Percentiles rank a stretch among this genome's conserved stretches.
Conservation (phyloP, 1,139 yeast genomes). For the Yamadazyma pseudoaaseri region DNA sequence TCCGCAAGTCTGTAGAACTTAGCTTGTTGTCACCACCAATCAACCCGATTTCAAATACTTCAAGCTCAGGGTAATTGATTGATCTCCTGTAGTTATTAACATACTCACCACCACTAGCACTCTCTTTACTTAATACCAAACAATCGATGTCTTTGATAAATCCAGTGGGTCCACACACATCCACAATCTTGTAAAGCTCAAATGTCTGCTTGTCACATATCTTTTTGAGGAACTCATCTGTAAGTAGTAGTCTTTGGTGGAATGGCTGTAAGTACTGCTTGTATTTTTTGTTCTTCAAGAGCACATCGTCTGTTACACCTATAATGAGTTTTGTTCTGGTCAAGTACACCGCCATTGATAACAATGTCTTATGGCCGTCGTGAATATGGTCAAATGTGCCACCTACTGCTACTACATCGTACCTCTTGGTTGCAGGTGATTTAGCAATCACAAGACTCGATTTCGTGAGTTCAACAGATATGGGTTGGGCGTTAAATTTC, state of each 20-base stretch:
- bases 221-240: conserved; percentile 45
- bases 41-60: conserved; percentile 63
- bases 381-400: conserved; percentile 98
- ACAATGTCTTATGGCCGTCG: conserved; percentile 87
- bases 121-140: conserved; percentile 78
- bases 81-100: conserved; percentile 65
- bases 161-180: conserved; percentile 95
- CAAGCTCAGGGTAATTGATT: conserved; percentile 53
- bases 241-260: conserved; percentile 46
- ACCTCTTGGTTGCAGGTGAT: conserved; percentile 1
- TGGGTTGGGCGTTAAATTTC: background rate
- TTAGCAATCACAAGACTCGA: no score
- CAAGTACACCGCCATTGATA: conserved; percentile 70
- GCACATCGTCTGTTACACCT: conserved; percentile 81
- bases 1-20: conserved; percentile 69
- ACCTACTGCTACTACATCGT: conserved; percentile 59
- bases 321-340: conserved; percentile 58
- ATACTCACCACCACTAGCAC: conserved; percentile 68
- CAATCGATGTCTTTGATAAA: conserved; percentile 72
- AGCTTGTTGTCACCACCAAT: conserved; percentile 76
- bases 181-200: conserved; percentile 60
- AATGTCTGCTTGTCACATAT: conserved; percentile 37
- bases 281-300: conserved; percentile 73
- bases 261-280: conserved; percentile 64
- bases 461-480: no score